Evolutionary conservation across 1,284 basidiomycete genomes (phyloP).

Genomic region (Trichosporon ovoides): DNA sequence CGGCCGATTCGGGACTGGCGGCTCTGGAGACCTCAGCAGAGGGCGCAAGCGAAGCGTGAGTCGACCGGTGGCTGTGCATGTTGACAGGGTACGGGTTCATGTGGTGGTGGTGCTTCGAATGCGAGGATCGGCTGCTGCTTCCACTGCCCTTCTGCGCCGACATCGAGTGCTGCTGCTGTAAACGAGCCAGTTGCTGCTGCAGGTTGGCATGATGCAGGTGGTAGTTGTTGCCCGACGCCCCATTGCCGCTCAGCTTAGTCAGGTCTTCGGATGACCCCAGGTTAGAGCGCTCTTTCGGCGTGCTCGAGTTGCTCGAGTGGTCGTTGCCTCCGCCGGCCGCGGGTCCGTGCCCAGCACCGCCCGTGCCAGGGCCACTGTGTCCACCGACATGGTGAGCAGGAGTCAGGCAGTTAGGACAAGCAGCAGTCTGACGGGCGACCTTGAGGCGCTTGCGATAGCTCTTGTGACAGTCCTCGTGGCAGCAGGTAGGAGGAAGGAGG

Average conservation of each 20-base stretch:
- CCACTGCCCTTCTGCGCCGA: conserved; percentile 12
- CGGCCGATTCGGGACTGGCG: conserved; percentile 40
- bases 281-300: conserved; percentile 43
- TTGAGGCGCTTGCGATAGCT: conserved; percentile 51
- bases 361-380: conserved; percentile 23
- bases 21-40: conserved; percentile 43
- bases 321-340: conserved; percentile 25
- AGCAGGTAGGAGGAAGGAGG: conserved; percentile 50
- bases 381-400: conserved; percentile 22
- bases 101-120: conserved; percentile 22
- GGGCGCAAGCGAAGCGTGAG: conserved; percentile 23
- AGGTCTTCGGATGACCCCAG: conserved; percentile 33
- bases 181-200: conserved; percentile 33
- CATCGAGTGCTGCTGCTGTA: conserved; percentile 39
- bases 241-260: conserved; percentile 26
- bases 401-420: conserved; percentile 47
- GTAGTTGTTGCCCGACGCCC: conserved; percentile 26
- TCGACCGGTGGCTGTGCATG: conserved; percentile 31
- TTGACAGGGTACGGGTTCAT: conserved; percentile 42
- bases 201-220: conserved; percentile 39
- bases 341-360: conserved; percentile 27
- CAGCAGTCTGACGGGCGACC: conserved; percentile 48
- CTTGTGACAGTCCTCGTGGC: conserved; percentile 53
- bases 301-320: conserved; percentile 39
- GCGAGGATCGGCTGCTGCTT: conserved; percentile 9